A percentile compares a stretch with the other conserved stretches of the same genome.
Conservation (phyloP, 495 filamentous ascomycete species). For the Hypoxylon rickii region DNA sequence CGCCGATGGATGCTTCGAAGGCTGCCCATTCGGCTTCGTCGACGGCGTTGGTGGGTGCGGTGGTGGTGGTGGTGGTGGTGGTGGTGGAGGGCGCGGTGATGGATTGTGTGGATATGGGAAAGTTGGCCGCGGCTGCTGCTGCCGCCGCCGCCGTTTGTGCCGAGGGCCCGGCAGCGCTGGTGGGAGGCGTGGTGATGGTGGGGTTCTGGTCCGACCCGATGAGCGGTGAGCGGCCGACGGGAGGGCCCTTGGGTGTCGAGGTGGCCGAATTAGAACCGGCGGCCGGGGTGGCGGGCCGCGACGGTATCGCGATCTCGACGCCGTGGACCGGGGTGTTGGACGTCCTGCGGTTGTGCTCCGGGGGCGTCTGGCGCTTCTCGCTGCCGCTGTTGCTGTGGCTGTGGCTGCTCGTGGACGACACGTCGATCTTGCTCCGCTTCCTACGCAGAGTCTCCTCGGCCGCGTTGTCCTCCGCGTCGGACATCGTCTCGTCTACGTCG, state of each 20-base stretch:
- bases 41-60: constrained; percentile 54
- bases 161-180: constrained; percentile 18
- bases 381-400: neutral
- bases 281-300: constrained; percentile 56
- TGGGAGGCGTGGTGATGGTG: constrained; percentile 7
- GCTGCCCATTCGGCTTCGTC: constrained; percentile 82
- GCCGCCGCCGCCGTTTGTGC: no score
- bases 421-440: constrained; percentile 49
- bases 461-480: constrained; percentile 38
- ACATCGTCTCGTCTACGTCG: constrained; percentile 43
- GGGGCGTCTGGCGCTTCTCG: constrained; percentile 40
- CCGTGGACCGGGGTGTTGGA: constrained; percentile 49
- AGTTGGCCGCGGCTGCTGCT: neutral
- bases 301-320: constrained; percentile 60
- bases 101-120: constrained; percentile 29
- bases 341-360: constrained; percentile 37
- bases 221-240: constrained; percentile 45
- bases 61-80: constrained; percentile 9
- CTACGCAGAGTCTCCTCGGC: constrained; percentile 45
- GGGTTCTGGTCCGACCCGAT: constrained; percentile 47
- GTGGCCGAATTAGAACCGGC: constrained; percentile 33
- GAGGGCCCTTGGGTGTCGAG: constrained; percentile 40
- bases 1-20: constrained; percentile 44
- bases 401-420: constrained; percentile 7
- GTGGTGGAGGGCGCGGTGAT: constrained; percentile 16